Percentiles rank a stretch among this genome's conserved stretches.
Conservation (phyloP, 2,329 filamentous ascomycete species). For the Albifimbria verrucaria region DNA sequence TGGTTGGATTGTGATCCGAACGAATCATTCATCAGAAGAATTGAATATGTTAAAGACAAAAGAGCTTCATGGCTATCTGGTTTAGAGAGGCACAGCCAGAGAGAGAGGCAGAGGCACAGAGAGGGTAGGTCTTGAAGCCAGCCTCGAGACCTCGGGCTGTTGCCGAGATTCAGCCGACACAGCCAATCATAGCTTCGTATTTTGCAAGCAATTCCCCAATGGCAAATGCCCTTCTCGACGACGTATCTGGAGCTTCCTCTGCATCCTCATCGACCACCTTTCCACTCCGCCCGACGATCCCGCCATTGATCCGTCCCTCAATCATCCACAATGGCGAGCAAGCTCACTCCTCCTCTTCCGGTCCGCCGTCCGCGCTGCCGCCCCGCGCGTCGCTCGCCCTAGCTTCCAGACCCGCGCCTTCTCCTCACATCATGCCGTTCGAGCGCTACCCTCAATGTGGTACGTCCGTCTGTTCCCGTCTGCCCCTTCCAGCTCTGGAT, state of each 20-base stretch:
- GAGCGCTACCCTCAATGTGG: slow-evolving; percentile 71
- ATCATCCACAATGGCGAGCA: slow-evolving; percentile 68
- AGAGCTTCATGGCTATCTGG: too few species aligned
- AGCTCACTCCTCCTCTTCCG: slow-evolving; percentile 73
- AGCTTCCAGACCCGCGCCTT: slow-evolving; percentile 64
- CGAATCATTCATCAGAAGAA: too few species aligned
- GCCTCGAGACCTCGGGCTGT: slow-evolving; percentile 11
- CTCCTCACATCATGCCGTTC: slow-evolving; percentile 62
- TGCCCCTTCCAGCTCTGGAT: slow-evolving; percentile 3
- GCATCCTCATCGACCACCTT: slow-evolving; percentile 16
- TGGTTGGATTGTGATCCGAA: too few species aligned
- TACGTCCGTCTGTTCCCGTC: slow-evolving; percentile 39
- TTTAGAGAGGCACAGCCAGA: too few species aligned
- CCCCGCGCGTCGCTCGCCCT: slow-evolving; percentile 58
- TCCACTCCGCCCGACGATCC: slow-evolving; percentile 14
- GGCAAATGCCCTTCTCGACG: slow-evolving; percentile 19
- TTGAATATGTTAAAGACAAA: too few species aligned
- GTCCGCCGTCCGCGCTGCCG: slow-evolving; percentile 59
- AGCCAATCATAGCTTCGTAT: slow-evolving; percentile 28
- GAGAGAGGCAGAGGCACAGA: too few species aligned
- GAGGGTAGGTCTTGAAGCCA: too few species aligned
- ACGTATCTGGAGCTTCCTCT: slow-evolving; percentile 27
- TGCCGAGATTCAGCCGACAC: slow-evolving; percentile 23
- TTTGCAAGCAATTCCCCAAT: slow-evolving; percentile 26
- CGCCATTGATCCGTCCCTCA: slow-evolving; percentile 14